phyloP scores from a whole-genome alignment of 306 rosid genomes.

The Fagus crenata region DNA sequence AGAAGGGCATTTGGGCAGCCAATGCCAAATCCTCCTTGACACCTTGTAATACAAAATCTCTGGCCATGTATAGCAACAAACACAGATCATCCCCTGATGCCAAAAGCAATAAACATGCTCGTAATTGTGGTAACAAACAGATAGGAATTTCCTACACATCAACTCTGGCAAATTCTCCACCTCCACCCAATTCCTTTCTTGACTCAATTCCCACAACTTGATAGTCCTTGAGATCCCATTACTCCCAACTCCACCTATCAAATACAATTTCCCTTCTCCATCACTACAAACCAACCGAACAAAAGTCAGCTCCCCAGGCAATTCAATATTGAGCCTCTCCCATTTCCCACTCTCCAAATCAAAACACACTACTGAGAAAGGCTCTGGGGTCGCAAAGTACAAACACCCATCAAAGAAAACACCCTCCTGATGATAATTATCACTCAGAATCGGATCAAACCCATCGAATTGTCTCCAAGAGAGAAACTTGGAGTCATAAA shows the following conservation, averaged over 20 bases:
- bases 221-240: slow-evolving; percentile 78
- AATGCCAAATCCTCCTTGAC: slow-evolving; percentile 82
- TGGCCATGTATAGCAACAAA: slow-evolving; percentile 92
- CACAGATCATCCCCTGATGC: slow-evolving; percentile 85
- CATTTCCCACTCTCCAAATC: slow-evolving; percentile 64
- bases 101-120: slow-evolving; percentile 88
- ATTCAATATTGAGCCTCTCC: slow-evolving; percentile 36
- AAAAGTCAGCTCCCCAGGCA: slow-evolving; percentile 60
- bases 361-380: slow-evolving; percentile 59
- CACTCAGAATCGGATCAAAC: slow-evolving; percentile 41
- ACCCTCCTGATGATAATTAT: slow-evolving; percentile 57
- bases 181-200: slow-evolving; percentile 55
- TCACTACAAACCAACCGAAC: slow-evolving; percentile 51
- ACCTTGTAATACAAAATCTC: slow-evolving; percentile 78
- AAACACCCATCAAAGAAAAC: slow-evolving; percentile 46
- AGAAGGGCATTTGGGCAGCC: slow-evolving; percentile 82
- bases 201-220: slow-evolving; percentile 65
- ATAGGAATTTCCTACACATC: slow-evolving; percentile 69
- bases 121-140: slow-evolving; percentile 88
- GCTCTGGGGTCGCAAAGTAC: slow-evolving; percentile 68
- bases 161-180: slow-evolving; percentile 66
- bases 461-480: slow-evolving; percentile 52
- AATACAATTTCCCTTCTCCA: slow-evolving; percentile 47
- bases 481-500: slow-evolving; percentile 51
- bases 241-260: slow-evolving; percentile 81